These are phyloP conservation scores for Yarrowia keelungensis DNA, from an alignment of 805 yeast species.

Conservation along the genomic window DNA sequence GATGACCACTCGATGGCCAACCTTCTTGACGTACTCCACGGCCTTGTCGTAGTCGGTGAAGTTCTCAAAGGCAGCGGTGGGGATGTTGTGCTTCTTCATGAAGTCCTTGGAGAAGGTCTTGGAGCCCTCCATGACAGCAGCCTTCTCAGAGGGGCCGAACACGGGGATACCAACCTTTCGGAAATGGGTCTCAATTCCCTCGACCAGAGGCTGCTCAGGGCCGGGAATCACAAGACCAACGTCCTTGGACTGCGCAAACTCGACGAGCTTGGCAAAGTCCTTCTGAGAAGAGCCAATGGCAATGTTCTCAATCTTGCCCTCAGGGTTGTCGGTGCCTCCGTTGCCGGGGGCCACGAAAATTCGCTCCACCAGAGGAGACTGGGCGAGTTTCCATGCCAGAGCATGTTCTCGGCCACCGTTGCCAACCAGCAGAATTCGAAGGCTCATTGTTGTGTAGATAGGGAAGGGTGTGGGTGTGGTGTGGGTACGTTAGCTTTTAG, in stretches of 20 bases:
- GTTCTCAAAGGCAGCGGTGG: conserved; percentile 90
- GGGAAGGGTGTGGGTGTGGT: not conserved
- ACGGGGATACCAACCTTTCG: conserved; percentile 88
- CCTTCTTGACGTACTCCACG: conserved; percentile 65
- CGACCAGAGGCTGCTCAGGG: conserved; percentile 98
- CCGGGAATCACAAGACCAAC: conserved; percentile 90
- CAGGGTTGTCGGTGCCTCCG: conserved; percentile 78
- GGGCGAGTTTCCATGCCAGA: conserved; percentile 85
- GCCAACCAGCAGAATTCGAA: conserved; percentile 85
- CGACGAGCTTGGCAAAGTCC: conserved; percentile 73
- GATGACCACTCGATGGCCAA: conserved; percentile 81
- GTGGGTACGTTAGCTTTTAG: not conserved
- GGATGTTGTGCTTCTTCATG: conserved; percentile 90
- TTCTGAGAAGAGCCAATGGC: conserved; percentile 67
- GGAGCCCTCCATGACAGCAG: conserved; percentile 96
- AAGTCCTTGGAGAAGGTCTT: conserved; percentile 92
- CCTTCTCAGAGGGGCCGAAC: conserved; percentile 92
- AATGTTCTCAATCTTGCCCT: conserved; percentile 69
- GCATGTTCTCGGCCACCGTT: conserved; percentile 99
- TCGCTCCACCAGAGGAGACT: conserved; percentile 71
- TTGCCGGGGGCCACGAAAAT: conserved; percentile 97
- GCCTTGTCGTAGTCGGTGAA: conserved; percentile 82
- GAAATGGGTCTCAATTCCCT: conserved; percentile 81
- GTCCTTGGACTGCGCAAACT: conserved; percentile 72
- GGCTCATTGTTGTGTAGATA: conserved; percentile 33